phyloP scores from a whole-genome alignment of 1,139 yeast species.

The Scheffersomyces cryptocercus region DNA sequence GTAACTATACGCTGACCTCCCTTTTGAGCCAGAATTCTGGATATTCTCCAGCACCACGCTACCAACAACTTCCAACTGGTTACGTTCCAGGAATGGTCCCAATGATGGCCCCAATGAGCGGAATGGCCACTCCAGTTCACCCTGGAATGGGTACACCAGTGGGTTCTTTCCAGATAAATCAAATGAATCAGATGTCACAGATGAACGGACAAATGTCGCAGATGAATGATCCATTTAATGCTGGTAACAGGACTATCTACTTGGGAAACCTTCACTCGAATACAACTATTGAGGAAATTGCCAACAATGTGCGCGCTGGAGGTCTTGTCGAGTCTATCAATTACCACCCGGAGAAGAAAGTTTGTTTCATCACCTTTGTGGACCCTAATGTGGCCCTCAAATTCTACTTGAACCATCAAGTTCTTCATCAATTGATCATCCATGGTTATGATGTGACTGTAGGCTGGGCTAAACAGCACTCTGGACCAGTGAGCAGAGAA shows the following conservation, averaged over 20 bases:
- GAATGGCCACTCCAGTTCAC: neutral
- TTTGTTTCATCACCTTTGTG: slow-evolving; percentile 48
- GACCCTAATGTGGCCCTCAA: slow-evolving; percentile 45
- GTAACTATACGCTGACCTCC: neutral
- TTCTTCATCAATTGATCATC: slow-evolving; percentile 45
- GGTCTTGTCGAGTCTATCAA: slow-evolving; percentile 47
- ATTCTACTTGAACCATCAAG: slow-evolving; percentile 46
- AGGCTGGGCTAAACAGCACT: slow-evolving; percentile 49
- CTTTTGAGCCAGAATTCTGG: neutral
- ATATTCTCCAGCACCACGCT: neutral
- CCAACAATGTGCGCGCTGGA: slow-evolving; percentile 51
- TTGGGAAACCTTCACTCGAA: slow-evolving; percentile 47
- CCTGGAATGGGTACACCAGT: neutral
- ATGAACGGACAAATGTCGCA: neutral
- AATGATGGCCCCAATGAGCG: neutral
- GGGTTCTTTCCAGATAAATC: neutral
- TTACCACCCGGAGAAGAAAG: slow-evolving; percentile 36
- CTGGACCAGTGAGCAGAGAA: slow-evolving; percentile 42
- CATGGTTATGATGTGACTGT: slow-evolving; percentile 48
- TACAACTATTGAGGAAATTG: slow-evolving; percentile 50
- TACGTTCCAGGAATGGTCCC: neutral
- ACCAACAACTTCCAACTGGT: neutral
- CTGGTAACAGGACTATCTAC: slow-evolving; percentile 46
- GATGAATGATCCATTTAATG: slow-evolving; percentile 14
- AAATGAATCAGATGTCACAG: neutral